phyloP scores from a whole-genome alignment of 768 basidiomycete species.

The Cystofilobasidium capitatum region DNA sequence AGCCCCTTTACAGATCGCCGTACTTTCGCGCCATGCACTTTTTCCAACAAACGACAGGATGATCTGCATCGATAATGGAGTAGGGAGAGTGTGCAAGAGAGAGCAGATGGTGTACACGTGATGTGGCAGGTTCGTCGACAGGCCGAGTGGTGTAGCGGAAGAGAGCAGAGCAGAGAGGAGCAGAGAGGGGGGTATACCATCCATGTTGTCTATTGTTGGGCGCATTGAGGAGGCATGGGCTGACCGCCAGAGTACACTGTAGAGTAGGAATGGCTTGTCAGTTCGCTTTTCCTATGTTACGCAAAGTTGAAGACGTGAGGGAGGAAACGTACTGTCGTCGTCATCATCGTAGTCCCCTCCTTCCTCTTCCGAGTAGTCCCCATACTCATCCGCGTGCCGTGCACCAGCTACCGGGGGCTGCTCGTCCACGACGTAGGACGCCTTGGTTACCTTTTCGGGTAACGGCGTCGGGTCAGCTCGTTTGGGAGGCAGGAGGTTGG shows the following conservation, averaged over 20 bases:
- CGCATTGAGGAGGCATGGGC: conserved; percentile 20
- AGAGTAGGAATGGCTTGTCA: too few species aligned
- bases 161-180: too few species aligned
- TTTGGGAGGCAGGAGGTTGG: conserved; percentile 62
- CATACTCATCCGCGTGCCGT: conserved; percentile 64
- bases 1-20: too few species aligned
- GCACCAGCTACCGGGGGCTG: conserved; percentile 47
- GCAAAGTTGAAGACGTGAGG: not conserved
- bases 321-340: not conserved
- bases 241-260: conserved; percentile 31
- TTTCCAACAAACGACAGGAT: too few species aligned
- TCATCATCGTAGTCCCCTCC: conserved; percentile 10
- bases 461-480: conserved; percentile 61
- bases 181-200: too few species aligned
- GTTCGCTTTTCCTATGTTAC: not conserved
- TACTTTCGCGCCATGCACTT: too few species aligned
- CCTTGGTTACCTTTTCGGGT: conserved; percentile 62
- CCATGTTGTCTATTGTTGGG: conserved; percentile 17
- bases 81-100: too few species aligned
- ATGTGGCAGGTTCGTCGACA: too few species aligned
- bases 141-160: too few species aligned
- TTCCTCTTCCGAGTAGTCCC: conserved; percentile 53
- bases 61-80: too few species aligned
- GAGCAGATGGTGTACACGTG: too few species aligned
- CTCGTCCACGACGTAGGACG: conserved; percentile 48